These are phyloP conservation scores for Epithemia pelagica DNA, from an alignment of 108 stramenopile genomes.

Conservation along the genomic window DNA sequence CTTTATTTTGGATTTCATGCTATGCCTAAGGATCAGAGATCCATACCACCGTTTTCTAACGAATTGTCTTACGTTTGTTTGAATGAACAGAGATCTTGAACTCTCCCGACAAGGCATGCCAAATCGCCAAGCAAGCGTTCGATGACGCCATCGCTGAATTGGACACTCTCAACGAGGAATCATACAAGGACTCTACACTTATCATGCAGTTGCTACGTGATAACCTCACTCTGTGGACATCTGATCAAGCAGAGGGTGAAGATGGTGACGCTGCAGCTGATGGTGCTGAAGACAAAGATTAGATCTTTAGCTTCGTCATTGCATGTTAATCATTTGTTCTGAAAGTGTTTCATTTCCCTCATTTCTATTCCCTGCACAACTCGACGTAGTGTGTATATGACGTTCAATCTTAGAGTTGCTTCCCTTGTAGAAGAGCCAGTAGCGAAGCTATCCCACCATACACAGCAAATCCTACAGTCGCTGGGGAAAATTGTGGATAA, in stretches of 20 bases:
- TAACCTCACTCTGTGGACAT: conserved; percentile 99
- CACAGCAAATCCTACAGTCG: background rate
- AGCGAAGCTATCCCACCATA: conserved; percentile 4
- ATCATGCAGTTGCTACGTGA: conserved; percentile 99
- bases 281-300: background rate
- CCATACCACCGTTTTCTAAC: background rate
- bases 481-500: conserved; percentile 2
- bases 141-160: conserved; percentile 99
- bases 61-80: background rate
- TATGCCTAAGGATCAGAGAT: background rate
- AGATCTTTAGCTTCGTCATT: background rate
- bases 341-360: background rate
- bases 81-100: conserved; percentile 82
- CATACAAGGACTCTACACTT: conserved; percentile 99
- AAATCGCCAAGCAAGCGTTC: conserved; percentile 98
- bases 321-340: background rate
- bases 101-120: conserved; percentile 91
- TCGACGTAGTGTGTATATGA: no score
- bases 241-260: conserved; percentile 88
- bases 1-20: background rate
- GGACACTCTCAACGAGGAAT: conserved; percentile 98
- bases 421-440: background rate
- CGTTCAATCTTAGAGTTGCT: background rate
- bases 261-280: conserved; percentile 60
- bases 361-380: no score